Percentiles rank a stretch among this genome's conserved stretches.
Conservation (phyloP, 345 rosid species). For the Triadica sebifera region DNA sequence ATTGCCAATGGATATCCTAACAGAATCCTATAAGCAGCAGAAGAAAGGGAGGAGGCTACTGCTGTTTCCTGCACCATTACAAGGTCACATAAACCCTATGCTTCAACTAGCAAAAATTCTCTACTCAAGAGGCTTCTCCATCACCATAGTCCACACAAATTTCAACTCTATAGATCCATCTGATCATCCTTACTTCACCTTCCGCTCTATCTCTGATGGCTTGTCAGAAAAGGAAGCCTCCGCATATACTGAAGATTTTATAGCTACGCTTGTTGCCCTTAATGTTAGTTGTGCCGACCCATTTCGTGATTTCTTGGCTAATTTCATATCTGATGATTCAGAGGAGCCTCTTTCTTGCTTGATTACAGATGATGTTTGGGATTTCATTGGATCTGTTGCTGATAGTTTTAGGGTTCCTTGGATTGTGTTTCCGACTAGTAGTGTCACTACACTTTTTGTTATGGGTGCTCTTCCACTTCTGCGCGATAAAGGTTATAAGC, state of each 20-base stretch:
- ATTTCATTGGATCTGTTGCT: conserved; percentile 36
- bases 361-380: conserved; percentile 47
- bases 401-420: conserved; percentile 39
- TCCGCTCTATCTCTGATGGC: conserved; percentile 37
- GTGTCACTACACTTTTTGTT: conserved; percentile 28
- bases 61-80: conserved; percentile 55
- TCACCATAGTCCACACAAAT: conserved; percentile 30
- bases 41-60: conserved; percentile 31
- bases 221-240: conserved; percentile 14
- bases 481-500: conserved; percentile 28
- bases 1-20: conserved; percentile 47
- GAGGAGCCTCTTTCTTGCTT: conserved; percentile 42
- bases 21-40: not conserved
- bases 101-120: conserved; percentile 38
- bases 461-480: conserved; percentile 26
- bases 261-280: conserved; percentile 27
- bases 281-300: conserved; percentile 36
- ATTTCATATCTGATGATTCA: conserved; percentile 21
- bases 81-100: conserved; percentile 65
- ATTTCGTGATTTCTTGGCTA: conserved; percentile 22
- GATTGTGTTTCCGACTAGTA: conserved; percentile 44
- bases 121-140: conserved; percentile 32
- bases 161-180: conserved; percentile 52
- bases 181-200: conserved; percentile 47
- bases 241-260: conserved; percentile 9